phyloP scores from a whole-genome alignment of 1,139 yeast genomes.

The Suhomyces atakaporum region DNA sequence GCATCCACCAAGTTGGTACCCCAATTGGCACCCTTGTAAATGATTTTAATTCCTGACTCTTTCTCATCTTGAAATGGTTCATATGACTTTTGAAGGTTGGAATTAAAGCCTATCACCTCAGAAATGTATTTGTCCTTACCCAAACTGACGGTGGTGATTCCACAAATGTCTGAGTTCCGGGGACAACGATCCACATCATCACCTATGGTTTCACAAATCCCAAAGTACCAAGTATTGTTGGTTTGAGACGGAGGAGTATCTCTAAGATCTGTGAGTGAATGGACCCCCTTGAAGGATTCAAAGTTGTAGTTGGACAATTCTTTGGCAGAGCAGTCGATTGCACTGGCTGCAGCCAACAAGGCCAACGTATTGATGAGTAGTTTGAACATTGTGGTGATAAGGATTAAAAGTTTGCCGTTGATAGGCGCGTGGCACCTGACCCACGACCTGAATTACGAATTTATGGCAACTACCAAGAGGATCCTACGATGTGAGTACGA shows the following conservation, averaged over 20 bases:
- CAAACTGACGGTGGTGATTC: constrained; percentile 53
- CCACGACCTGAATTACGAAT: not conserved
- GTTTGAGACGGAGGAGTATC: constrained; percentile 81
- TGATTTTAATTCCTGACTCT: constrained; percentile 46
- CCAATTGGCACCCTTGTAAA: constrained; percentile 66
- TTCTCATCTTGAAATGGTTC: constrained; percentile 20
- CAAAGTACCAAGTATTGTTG: constrained; percentile 64
- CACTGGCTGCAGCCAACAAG: constrained; percentile 20
- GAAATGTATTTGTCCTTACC: constrained; percentile 50
- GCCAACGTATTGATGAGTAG: constrained; percentile 6
- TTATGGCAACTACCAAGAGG: too few relatives aligned
- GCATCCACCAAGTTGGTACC: constrained; percentile 62
- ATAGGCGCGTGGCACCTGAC: not conserved
- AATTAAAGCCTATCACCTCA: constrained; percentile 54
- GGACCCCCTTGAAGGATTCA: constrained; percentile 49
- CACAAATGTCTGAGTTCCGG: constrained; percentile 68
- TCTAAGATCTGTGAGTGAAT: constrained; percentile 35
- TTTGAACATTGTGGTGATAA: constrained; percentile 6
- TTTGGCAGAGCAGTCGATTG: constrained; percentile 48
- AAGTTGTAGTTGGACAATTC: constrained; percentile 45
- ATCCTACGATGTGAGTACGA: too few relatives aligned
- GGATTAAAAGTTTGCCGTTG: constrained; percentile 3
- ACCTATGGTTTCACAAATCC: constrained; percentile 60
- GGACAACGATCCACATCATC: constrained; percentile 56
- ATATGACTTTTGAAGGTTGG: constrained; percentile 38